A percentile compares a stretch with the other conserved stretches of the same genome.
phyloP scores from a whole-genome alignment of 805 yeast species.

The Starmerella potacharoeniae region DNA sequence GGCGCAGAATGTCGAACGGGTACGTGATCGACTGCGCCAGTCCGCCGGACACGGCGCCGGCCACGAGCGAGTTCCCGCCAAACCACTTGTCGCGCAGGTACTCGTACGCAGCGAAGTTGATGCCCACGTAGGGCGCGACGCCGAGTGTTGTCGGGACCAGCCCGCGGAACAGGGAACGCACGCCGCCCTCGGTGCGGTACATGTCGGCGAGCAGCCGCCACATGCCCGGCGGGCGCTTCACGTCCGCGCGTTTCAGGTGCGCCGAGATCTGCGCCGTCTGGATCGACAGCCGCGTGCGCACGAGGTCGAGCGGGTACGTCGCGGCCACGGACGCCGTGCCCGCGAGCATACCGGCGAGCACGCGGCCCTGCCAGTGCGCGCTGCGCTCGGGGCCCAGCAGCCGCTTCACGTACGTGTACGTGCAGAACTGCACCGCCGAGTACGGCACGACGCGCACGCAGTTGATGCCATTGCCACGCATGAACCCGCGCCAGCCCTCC shows the following conservation, averaged over 20 bases:
- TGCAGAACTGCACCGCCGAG: conserved; percentile 86
- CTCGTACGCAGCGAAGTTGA: conserved; percentile 85
- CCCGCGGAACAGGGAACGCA: conserved; percentile 69
- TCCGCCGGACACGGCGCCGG: conserved; percentile 84
- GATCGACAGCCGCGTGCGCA: conserved; percentile 77
- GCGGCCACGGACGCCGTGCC: conserved; percentile 70
- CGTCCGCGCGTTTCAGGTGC: conserved; percentile 15
- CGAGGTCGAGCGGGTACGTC: conserved; percentile 86
- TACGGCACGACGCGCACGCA: conserved; percentile 88
- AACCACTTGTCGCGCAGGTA: conserved; percentile 46
- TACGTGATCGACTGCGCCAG: conserved; percentile 82
- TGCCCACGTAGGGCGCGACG: conserved; percentile 91
- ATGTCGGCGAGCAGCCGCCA: conserved; percentile 45
- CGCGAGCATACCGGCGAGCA: conserved; percentile 67
- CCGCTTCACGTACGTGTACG: conserved; percentile 49
- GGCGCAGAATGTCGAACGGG: conserved; percentile 80
- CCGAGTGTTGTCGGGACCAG: conserved; percentile 84
- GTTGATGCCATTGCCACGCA: conserved; percentile 83
- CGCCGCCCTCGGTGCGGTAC: conserved; percentile 70
- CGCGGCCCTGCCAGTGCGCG: conserved; percentile 21
- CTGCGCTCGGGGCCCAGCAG: conserved; percentile 33
- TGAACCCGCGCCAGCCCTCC: conserved; percentile 84
- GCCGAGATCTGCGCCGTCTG: conserved; percentile 60
- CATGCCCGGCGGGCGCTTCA: conserved; percentile 58
- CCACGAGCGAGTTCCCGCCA: conserved; percentile 41